phyloP scores from a whole-genome alignment of 2,329 filamentous ascomycete species.

The Alternaria triticina region DNA sequence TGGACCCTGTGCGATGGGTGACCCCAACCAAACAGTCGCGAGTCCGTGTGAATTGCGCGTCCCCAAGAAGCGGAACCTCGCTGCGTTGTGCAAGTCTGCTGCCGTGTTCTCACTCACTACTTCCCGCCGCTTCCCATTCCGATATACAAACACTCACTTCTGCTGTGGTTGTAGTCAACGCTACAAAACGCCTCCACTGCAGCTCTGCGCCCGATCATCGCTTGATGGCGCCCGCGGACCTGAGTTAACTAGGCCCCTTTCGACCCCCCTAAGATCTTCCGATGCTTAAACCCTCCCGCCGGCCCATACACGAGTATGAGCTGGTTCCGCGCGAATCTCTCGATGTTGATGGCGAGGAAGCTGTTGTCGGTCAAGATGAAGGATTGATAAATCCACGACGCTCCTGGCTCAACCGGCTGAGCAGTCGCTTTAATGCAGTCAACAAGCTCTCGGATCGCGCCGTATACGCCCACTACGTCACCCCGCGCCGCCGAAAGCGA shows the following conservation, averaged over 20 bases:
- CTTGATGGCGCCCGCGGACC: conserved; percentile 12
- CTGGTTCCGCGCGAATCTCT: conserved; percentile 39
- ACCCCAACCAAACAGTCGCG: neutral
- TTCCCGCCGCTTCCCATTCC: neutral
- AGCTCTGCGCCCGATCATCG: neutral
- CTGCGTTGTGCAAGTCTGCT: neutral
- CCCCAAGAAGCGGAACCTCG: neutral
- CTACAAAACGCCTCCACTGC: neutral
- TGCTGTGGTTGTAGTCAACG: neutral
- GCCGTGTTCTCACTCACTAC: neutral
- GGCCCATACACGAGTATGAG: conserved; percentile 39
- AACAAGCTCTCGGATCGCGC: conserved; percentile 38
- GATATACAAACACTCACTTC: neutral
- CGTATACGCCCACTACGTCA: conserved; percentile 41
- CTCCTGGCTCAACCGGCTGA: conserved; percentile 36
- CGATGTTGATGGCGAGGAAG: conserved; percentile 29
- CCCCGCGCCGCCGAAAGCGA: conserved; percentile 41
- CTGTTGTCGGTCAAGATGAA: conserved; percentile 15
- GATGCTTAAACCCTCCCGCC: conserved; percentile 28
- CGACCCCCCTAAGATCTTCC: conserved; percentile 4
- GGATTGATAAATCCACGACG: conserved; percentile 10
- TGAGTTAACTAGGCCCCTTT: conserved; percentile 11
- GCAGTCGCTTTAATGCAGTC: conserved; percentile 25
- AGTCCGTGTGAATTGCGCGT: neutral
- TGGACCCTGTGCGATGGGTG: neutral